Base-by-base conservation (phyloP, 352 stramenopile genomes). In the Thalassiosira ordinaria region DNA sequence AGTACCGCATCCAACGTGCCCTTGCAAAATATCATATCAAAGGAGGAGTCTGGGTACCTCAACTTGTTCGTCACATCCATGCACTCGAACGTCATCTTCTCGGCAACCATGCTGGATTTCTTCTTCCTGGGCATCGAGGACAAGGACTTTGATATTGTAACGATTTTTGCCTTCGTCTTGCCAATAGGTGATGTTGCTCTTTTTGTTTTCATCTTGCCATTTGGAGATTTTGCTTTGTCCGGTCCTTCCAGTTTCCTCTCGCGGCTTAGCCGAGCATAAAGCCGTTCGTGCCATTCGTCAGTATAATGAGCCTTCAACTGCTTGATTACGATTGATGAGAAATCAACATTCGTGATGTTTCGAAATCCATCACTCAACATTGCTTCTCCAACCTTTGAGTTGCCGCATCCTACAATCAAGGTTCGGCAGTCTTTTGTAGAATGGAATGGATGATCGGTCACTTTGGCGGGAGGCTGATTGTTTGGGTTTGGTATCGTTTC, bases 21-120 rank as follows among this genome's bases (percentile, higher is more conserved):
- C 62, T 92, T 92, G 68, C 73, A 88, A 39, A 92, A 53, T 59
- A 92, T 88, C 47, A 91, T 55, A 60, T 92, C 87, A 70, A 91
- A 90, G 0, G 82, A 86, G 69, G 79, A 69, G 63, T 86, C 74
- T 8, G 44, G 11, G 57, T 84, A 91, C 75, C 65, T n/a, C 0
- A 92, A 35, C 20, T 56, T 61, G 13, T 89, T 71, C 13, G 78
- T 86, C 9, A 91, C 44, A 66, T 92, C 82, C 8, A 64, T 49
- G 74, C 79, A 89, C 27, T 88, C 29, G 72, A 90, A 92, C 35
- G 60, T 33, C 82, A 89, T 90, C 69, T 78, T 82, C n/a, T n/a
- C n/a, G n/a, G n/a, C n/a, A n/a, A 53, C 49, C 1, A 33, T 60
- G 31, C 24, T 61, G 9, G 56, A 14, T 14, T 31, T 29, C 37